A percentile compares a stretch with the other conserved stretches of the same genome.
phyloP scores from a whole-genome alignment of 2,329 filamentous ascomycete species.

The Bimuria novae-zelandiae region DNA sequence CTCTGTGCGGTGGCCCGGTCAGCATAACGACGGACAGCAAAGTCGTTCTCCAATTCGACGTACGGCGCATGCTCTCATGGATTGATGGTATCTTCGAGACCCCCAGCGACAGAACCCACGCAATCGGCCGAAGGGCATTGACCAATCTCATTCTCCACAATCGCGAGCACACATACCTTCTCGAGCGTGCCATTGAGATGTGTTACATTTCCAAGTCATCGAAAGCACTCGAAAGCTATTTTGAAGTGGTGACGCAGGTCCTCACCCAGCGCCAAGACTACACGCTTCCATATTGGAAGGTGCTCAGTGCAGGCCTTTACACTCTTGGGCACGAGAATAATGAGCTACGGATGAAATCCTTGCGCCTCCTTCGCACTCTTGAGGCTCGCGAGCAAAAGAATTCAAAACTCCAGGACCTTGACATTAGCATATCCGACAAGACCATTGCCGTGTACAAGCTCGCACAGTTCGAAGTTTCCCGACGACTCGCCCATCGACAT shows the following conservation, averaged over 20 bases:
- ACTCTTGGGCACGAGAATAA: conserved; percentile 91
- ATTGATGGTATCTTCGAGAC: conserved; percentile 94
- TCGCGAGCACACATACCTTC: conserved; percentile 78
- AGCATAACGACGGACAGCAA: conserved; percentile 87
- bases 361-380: conserved; percentile 75
- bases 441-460: conserved; percentile 98
- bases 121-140: conserved; percentile 84
- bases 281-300: conserved; percentile 85
- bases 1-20: conserved; percentile 82
- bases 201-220: conserved; percentile 83
- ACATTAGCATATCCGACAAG: conserved; percentile 98
- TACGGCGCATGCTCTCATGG: conserved; percentile 92
- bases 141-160: conserved; percentile 92
- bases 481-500: conserved; percentile 84
- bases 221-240: conserved; percentile 93
- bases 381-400: conserved; percentile 83
- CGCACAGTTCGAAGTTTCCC: conserved; percentile 95
- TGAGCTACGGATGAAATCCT: conserved; percentile 86
- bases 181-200: conserved; percentile 87
- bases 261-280: conserved; percentile 83
- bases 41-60: conserved; percentile 86
- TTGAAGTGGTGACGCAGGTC: conserved; percentile 87
- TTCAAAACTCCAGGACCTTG: conserved; percentile 93
- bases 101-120: conserved; percentile 86
- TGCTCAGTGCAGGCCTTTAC: conserved; percentile 85